Evolutionary conservation across 2,329 filamentous ascomycete genomes (phyloP), one percentile per base, ranked within the genome.

Genomic region (Microcyclospora pomicola): DNA sequence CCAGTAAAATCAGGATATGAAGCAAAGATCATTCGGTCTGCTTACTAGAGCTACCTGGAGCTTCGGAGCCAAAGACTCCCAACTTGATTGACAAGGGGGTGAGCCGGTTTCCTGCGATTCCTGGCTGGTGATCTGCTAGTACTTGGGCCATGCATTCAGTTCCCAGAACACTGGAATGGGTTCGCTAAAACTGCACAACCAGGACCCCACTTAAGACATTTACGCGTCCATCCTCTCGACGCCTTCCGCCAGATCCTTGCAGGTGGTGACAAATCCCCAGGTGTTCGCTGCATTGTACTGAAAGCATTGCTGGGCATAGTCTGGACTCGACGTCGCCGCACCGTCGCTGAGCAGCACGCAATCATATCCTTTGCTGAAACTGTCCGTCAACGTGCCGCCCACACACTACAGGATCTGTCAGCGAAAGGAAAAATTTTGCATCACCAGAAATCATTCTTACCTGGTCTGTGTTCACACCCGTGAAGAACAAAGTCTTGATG

Each of bases 401-500:
- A 77, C 72, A 49, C 73, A 76, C 50, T 75, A 72, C 14, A 31
- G 9, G 30, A 31, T n/a, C 4, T 5, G 30, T 31, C 30, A 31
- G 9, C 30, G 14, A 5, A n/a, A 9, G 12, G 4, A 4, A 6
- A 6, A 15, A n/a, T 54, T 77, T 72, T 2, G 72, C 75, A 48
- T 77, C 73, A 19, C 33, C 71, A 73, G 10, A 33, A 9, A 6
- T 30, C 14, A 29, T 12, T 28, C 29, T 34, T 27, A 37, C 35
- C 49, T 73, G 70, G 52, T 75, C 71, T 3, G 71, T 74, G 49
- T 77, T 77, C 10, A 75, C 72, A 1, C 73, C 73, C 1, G 68
- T 58, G 44, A 77, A 75, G 14, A 77, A 48, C 33, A 76, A 49
- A 5, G 71, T 75, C 33, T 45, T 63, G 40, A 63, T 64, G 0